Conservation (phyloP, 2,329 filamentous ascomycete species). For the Fusarium temperatum region DNA sequence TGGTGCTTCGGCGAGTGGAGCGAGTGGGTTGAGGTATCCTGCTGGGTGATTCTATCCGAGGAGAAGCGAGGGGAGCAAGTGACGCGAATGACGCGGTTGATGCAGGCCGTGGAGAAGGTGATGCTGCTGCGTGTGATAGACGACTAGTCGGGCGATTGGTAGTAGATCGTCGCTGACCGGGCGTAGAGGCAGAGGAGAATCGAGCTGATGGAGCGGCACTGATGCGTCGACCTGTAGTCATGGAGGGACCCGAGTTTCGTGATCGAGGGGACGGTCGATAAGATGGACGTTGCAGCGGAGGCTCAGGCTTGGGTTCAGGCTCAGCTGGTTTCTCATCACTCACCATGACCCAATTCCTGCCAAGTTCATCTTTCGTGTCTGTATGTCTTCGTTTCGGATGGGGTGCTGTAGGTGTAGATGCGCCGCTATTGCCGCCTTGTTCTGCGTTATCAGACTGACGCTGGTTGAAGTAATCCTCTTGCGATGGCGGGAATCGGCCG, state of each 20-base stretch:
- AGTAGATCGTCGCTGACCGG: constrained; percentile 33
- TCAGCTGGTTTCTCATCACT: constrained; percentile 48
- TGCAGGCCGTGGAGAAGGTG: constrained; percentile 34
- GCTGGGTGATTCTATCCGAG: constrained; percentile 51
- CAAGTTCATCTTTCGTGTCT: constrained; percentile 64
- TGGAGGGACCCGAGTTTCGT: constrained; percentile 46
- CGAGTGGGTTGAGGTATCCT: constrained; percentile 51
- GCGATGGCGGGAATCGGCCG: constrained; percentile 44
- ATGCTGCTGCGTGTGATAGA: constrained; percentile 51
- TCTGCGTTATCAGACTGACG: constrained; percentile 27
- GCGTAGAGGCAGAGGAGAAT: constrained; percentile 44
- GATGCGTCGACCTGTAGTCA: constrained; percentile 55
- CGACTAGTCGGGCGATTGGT: constrained; percentile 50
- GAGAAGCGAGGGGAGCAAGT: constrained; percentile 46
- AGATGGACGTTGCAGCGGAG: constrained; percentile 40
- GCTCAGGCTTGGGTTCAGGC: constrained; percentile 30
- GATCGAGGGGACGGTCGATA: constrained; percentile 42
- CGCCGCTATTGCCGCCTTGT: constrained; percentile 45
- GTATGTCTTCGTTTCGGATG: constrained; percentile 65
- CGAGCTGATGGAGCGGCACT: constrained; percentile 48
- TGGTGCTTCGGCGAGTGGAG: constrained; percentile 19
- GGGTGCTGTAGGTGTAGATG: constrained; percentile 56
- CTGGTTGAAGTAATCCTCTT: constrained; percentile 38
- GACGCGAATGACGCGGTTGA: constrained; percentile 49
- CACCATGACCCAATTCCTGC: constrained; percentile 78